These are phyloP conservation scores for Macrolepiota dolichaula DNA, from an alignment of 768 basidiomycete species.

Conservation along the genomic window DNA sequence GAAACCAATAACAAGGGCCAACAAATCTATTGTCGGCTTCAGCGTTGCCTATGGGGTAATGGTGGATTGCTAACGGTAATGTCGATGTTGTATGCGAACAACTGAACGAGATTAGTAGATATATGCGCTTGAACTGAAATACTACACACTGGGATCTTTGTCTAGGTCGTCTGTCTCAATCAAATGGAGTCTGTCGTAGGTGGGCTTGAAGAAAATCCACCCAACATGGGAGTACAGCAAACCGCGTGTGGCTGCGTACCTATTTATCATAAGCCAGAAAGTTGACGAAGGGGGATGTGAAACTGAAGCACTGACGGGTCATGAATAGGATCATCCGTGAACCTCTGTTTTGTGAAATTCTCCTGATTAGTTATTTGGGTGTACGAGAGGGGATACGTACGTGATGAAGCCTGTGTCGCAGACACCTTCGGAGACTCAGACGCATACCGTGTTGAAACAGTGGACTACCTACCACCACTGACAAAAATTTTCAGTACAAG, in stretches of 20 bases:
- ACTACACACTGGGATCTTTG: slow-evolving; percentile 57
- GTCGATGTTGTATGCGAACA: slow-evolving; percentile 65
- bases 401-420: slow-evolving; percentile 75
- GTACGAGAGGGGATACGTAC: slow-evolving; percentile 30
- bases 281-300: background rate
- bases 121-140: background rate
- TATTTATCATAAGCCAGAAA: slow-evolving; percentile 19
- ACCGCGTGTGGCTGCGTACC: slow-evolving; percentile 73
- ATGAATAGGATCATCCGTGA: slow-evolving; percentile 65
- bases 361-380: slow-evolving; percentile 1
- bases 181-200: slow-evolving; percentile 55
- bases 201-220: slow-evolving; percentile 82
- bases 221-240: slow-evolving; percentile 78
- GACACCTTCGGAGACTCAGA: slow-evolving; percentile 40
- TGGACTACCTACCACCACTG: slow-evolving; percentile 50
- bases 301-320: slow-evolving; percentile 62
- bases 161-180: slow-evolving; percentile 71
- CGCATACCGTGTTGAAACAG: background rate
- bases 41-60: background rate
- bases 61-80: slow-evolving; percentile 45
- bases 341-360: slow-evolving; percentile 41
- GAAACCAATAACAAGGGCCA: slow-evolving; percentile 61
- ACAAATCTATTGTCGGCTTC: slow-evolving; percentile 37
- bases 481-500: background rate
- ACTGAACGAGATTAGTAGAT: slow-evolving; percentile 33